Percentiles rank a stretch among this genome's conserved stretches.
Conservation (phyloP, 257 asterid species). For the Solanum pennellii region DNA sequence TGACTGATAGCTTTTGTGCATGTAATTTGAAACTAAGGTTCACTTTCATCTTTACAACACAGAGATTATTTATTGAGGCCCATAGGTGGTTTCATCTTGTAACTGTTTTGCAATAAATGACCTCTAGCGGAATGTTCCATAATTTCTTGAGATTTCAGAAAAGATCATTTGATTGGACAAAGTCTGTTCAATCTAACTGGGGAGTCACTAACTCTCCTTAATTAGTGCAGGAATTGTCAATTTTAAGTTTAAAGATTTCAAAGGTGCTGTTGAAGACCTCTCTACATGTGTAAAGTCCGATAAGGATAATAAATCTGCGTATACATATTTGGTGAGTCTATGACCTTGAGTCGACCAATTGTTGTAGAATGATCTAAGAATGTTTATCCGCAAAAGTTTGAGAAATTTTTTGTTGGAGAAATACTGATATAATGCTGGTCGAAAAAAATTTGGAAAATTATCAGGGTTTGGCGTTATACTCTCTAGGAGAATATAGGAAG, state of each 20-base stretch:
- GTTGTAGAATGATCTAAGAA: neutral
- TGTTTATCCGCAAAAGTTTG: neutral
- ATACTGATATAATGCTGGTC: neutral
- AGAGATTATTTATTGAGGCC: neutral
- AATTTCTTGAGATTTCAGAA: neutral
- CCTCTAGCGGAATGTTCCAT: neutral
- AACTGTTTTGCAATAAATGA: neutral
- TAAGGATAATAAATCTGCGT: slow-evolving; percentile 83
- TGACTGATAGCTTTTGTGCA: neutral
- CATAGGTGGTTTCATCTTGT: neutral
- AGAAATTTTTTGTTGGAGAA: neutral
- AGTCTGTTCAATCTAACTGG: neutral
- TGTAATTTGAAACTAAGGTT: neutral
- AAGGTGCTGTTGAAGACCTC: slow-evolving; percentile 87
- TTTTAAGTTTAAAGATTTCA: slow-evolving; percentile 87
- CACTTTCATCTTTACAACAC: neutral
- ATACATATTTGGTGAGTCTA: slow-evolving; percentile 79
- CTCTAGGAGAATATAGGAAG: slow-evolving; percentile 71
- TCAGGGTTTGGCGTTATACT: slow-evolving; percentile 87
- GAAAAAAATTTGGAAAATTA: neutral
- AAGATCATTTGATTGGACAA: neutral
- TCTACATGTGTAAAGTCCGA: slow-evolving; percentile 75
- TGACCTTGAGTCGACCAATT: neutral
- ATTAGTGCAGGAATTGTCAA: slow-evolving; percentile 77
- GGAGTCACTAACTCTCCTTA: neutral